phyloP scores from a whole-genome alignment of 2,329 filamentous ascomycete species.

The Alternaria ethzedia region DNA sequence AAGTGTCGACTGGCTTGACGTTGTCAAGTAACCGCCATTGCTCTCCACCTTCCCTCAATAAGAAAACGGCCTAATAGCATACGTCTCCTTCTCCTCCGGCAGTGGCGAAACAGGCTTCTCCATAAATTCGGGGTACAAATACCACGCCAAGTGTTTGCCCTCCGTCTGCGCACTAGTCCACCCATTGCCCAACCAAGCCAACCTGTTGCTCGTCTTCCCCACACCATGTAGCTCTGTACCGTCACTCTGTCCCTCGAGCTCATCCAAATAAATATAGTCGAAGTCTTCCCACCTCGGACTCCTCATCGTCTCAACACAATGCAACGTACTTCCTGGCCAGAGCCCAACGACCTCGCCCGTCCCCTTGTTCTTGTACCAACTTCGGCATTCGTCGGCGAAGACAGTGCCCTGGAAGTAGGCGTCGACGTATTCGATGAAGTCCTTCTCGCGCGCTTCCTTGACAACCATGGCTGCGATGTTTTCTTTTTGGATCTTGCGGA shows the following conservation, averaged over 20 bases:
- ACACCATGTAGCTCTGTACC: slow-evolving; percentile 11
- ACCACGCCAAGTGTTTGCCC: slow-evolving; percentile 50
- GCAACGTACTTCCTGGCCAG: slow-evolving; percentile 43
- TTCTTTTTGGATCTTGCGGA: slow-evolving; percentile 53
- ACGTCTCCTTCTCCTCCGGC: slow-evolving; percentile 50
- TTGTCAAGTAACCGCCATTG: neutral
- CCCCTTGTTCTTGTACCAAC: slow-evolving; percentile 44
- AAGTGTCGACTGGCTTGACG: neutral
- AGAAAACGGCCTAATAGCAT: slow-evolving; percentile 45
- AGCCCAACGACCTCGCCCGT: slow-evolving; percentile 38
- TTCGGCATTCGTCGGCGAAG: slow-evolving; percentile 42
- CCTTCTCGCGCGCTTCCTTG: slow-evolving; percentile 32
- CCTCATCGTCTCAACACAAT: slow-evolving; percentile 42
- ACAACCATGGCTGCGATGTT: slow-evolving; percentile 49
- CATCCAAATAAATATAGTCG: slow-evolving; percentile 37
- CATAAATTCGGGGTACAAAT: slow-evolving; percentile 51
- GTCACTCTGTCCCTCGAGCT: slow-evolving; percentile 14
- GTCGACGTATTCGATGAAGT: slow-evolving; percentile 42
- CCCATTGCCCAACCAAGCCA: slow-evolving; percentile 45
- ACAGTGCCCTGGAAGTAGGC: slow-evolving; percentile 44
- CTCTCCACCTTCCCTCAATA: slow-evolving; percentile 24
- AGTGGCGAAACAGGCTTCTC: slow-evolving; percentile 40
- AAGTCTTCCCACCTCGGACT: slow-evolving; percentile 47
- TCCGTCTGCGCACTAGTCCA: slow-evolving; percentile 36
- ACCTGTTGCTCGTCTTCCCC: slow-evolving; percentile 30